Conservation (phyloP, 192 early-diverging fungal genomes). For the Gigaspora rosea region DNA sequence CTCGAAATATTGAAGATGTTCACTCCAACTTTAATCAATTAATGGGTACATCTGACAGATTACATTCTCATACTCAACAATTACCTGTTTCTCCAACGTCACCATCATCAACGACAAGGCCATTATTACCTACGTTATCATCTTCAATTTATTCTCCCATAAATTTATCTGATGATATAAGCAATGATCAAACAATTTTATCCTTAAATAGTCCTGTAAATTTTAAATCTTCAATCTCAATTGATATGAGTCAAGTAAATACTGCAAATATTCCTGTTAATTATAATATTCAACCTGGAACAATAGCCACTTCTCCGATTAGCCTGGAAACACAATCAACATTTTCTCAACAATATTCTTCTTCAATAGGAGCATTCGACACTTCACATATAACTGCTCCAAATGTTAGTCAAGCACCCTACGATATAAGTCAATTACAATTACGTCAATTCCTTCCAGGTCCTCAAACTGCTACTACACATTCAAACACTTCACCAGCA, state of each 20-base stretch:
- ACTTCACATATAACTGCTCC: neutral
- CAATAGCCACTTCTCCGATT: neutral
- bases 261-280: neutral
- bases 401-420: neutral
- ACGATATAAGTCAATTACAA: neutral
- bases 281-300: neutral
- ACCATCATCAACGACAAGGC: neutral
- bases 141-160: neutral
- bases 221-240: neutral
- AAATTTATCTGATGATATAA: neutral
- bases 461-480: neutral
- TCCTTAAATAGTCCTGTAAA: slow-evolving; percentile 1
- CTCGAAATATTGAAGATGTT: neutral
- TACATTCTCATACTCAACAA: neutral
- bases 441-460: slow-evolving; percentile 4
- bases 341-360: neutral
- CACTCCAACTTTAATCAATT: neutral
- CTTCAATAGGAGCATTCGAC: neutral
- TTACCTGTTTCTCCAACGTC: neutral
- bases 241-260: neutral
- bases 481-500: neutral
- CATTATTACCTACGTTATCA: neutral
- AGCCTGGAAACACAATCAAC: neutral
- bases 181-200: neutral
- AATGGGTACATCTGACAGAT: neutral